phyloP scores from a whole-genome alignment of 345 rosid genomes.

The Salix udensis region DNA sequence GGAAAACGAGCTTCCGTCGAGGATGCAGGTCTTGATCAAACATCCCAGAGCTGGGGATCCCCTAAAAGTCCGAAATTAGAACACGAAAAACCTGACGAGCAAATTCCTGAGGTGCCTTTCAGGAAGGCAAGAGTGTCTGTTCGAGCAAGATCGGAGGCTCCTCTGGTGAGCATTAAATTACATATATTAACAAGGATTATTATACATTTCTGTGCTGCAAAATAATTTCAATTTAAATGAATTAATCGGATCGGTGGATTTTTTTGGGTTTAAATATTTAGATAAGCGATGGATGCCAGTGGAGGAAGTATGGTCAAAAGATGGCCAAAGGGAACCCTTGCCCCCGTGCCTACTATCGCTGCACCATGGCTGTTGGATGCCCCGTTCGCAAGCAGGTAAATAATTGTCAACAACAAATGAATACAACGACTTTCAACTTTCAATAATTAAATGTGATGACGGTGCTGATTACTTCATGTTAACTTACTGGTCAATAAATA shows the following conservation, averaged over 20 bases:
- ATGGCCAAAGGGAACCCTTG: slow-evolving; percentile 86
- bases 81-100: slow-evolving; percentile 41
- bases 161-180: slow-evolving; percentile 28
- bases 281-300: slow-evolving; percentile 89
- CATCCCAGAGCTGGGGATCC: slow-evolving; percentile 43
- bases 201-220: background rate
- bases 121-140: slow-evolving; percentile 56
- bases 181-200: background rate
- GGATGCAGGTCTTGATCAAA: slow-evolving; percentile 34
- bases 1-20: slow-evolving; percentile 26
- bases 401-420: background rate
- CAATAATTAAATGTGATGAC: background rate
- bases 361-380: slow-evolving; percentile 67
- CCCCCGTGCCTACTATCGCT: slow-evolving; percentile 93
- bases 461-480: background rate
- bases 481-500: background rate
- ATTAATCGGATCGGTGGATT: background rate
- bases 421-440: background rate
- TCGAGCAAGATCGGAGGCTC: slow-evolving; percentile 54
- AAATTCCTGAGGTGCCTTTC: slow-evolving; percentile 42
- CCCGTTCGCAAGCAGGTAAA: slow-evolving; percentile 90
- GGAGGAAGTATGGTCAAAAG: slow-evolving; percentile 97
- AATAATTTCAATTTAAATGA: background rate
- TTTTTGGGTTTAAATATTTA: slow-evolving; percentile 12
- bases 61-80: slow-evolving; percentile 46